Conservation (phyloP, 2,329 filamentous ascomycete genomes). For the Diaporthe longicolla region DNA sequence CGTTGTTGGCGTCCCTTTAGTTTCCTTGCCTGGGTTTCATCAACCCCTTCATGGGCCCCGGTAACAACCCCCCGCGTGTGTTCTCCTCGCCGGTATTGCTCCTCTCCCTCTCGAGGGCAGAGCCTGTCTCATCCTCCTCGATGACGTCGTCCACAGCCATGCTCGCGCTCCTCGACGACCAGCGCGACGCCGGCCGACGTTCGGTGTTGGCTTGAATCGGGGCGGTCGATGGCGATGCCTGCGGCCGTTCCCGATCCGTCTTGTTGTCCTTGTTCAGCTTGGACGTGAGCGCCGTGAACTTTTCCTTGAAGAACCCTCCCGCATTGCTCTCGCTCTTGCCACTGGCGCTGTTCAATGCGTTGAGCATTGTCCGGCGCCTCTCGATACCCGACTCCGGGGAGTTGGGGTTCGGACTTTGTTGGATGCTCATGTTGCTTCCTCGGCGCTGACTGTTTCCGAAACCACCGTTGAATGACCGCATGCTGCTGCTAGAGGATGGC, state of each 20-base stretch:
- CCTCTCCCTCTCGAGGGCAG: slow-evolving; percentile 6
- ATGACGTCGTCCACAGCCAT: slow-evolving; percentile 43
- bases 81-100: slow-evolving; percentile 28
- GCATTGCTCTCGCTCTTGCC: slow-evolving; percentile 43
- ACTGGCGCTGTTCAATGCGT: slow-evolving; percentile 41
- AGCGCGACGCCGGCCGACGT: slow-evolving; percentile 39
- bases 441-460: slow-evolving; percentile 41
- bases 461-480: slow-evolving; percentile 44
- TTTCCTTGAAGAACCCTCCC: slow-evolving; percentile 42
- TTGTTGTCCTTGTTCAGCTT: slow-evolving; percentile 50
- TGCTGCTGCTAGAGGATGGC: slow-evolving; percentile 46
- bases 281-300: slow-evolving; percentile 47
- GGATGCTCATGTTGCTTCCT: slow-evolving; percentile 41
- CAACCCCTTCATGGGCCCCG: slow-evolving; percentile 7
- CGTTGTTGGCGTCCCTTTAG: neutral
- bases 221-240: slow-evolving; percentile 2
- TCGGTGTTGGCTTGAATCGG: slow-evolving; percentile 47
- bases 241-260: slow-evolving; percentile 40
- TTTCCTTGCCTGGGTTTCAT: slow-evolving; percentile 14
- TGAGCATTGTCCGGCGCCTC: slow-evolving; percentile 38
- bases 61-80: slow-evolving; percentile 2
- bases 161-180: slow-evolving; percentile 41
- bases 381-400: slow-evolving; percentile 34
- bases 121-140: slow-evolving; percentile 44
- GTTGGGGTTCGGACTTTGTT: slow-evolving; percentile 10